Conservation (phyloP, 345 rosid species). For the Microcos paniculata region DNA sequence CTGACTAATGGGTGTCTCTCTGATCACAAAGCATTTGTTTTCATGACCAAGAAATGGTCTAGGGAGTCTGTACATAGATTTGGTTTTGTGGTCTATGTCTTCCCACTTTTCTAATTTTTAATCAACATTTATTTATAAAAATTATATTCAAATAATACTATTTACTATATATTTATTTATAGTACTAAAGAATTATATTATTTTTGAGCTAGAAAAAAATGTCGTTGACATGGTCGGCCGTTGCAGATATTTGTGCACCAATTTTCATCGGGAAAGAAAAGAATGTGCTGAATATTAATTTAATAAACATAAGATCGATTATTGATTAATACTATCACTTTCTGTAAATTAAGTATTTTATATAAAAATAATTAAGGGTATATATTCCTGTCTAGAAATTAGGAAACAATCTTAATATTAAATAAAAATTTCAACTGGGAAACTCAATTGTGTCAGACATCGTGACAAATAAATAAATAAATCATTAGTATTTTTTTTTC, state of each 20-base stretch:
- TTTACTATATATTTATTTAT: no score
- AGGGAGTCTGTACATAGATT: constrained; percentile 41
- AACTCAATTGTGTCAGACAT: neutral
- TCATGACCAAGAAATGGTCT: constrained; percentile 26
- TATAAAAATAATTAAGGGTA: neutral
- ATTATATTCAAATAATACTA: no score
- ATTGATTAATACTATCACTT: neutral
- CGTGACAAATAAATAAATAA: neutral
- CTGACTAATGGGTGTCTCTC: constrained; percentile 39
- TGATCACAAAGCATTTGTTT: constrained; percentile 21
- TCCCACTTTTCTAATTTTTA: neutral
- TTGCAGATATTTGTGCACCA: no score
- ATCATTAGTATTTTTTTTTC: no score
- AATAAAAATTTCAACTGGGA: neutral
- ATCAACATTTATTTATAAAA: no score
- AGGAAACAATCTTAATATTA: neutral
- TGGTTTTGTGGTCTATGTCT: constrained; percentile 18
- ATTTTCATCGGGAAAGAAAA: no score
- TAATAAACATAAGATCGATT: neutral
- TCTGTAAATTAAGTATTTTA: neutral
- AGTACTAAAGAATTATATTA: no score
- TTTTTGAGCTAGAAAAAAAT: neutral
- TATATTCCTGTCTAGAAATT: neutral
- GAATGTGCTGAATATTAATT: neutral
- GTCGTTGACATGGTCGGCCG: no score